phyloP scores from a whole-genome alignment of 2,329 filamentous ascomycete genomes.

The Calonectria hawksworthii region DNA sequence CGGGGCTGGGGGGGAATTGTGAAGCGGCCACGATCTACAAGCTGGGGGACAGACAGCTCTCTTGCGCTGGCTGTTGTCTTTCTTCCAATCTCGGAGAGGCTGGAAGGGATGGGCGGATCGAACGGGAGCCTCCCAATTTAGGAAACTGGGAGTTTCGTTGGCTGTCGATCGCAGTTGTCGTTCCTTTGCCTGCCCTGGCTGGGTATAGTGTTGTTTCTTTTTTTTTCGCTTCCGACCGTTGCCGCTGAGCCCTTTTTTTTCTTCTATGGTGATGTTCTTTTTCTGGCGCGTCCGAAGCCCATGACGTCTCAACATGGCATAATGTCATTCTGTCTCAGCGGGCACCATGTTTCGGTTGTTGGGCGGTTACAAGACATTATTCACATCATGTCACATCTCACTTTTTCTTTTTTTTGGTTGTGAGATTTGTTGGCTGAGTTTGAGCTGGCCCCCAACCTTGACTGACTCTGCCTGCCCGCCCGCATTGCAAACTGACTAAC shows the following conservation, averaged over 20 bases:
- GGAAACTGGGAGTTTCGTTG: neutral
- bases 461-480: neutral
- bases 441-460: neutral
- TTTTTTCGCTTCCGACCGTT: neutral
- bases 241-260: neutral
- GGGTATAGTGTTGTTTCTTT: neutral
- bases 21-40: neutral
- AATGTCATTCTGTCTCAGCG: conserved; percentile 6
- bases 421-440: neutral
- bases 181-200: conserved; percentile 17
- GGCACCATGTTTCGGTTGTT: conserved; percentile 1
- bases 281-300: neutral
- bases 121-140: conserved; percentile 3
- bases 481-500: neutral
- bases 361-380: conserved; percentile 4
- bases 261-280: neutral
- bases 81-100: conserved; percentile 9
- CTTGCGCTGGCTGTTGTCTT: neutral
- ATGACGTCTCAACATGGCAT: neutral
- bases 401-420: neutral
- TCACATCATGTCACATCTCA: conserved; percentile 4
- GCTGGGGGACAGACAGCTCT: no score
- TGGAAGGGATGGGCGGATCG: conserved; percentile 18
- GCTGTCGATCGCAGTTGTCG: conserved; percentile 17
- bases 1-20: conserved; percentile 29